These are phyloP conservation scores for Bryoerythrophyllum caledonicum DNA, from an alignment of 225 moss, liverwort and hornwort genomes.

Conservation along the genomic window DNA sequence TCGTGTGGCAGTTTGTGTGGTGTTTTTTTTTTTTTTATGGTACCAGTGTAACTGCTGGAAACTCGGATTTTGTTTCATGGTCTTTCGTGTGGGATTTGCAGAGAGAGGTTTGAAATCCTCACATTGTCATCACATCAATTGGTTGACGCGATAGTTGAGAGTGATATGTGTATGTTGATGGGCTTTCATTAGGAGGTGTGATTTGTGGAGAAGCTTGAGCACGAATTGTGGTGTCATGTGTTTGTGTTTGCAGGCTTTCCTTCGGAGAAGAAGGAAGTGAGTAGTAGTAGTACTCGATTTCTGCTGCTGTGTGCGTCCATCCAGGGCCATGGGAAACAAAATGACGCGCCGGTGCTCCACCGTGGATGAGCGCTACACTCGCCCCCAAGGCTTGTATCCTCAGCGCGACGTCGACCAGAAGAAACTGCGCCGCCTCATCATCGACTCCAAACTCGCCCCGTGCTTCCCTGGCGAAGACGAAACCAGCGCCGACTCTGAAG, in stretches of 20 bases:
- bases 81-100: background rate
- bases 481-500: slow-evolving; percentile 41
- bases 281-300: background rate
- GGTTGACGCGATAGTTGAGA: background rate
- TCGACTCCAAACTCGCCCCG: slow-evolving; percentile 59
- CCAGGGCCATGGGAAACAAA: slow-evolving; percentile 53
- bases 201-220: too few relatives aligned
- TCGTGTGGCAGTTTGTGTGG: background rate
- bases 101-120: background rate
- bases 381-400: slow-evolving; percentile 57
- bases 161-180: background rate
- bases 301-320: background rate
- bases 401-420: slow-evolving; percentile 55
- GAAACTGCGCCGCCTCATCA: slow-evolving; percentile 58
- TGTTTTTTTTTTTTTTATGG: background rate
- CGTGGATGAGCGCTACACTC: slow-evolving; percentile 60
- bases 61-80: slow-evolving; percentile 14
- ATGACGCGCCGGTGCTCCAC: slow-evolving; percentile 49
- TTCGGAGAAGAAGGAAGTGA: background rate
- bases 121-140: background rate
- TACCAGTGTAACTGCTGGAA: slow-evolving; percentile 17
- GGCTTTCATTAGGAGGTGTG: too few relatives aligned
- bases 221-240: too few relatives aligned
- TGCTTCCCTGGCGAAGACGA: slow-evolving; percentile 63
- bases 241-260: slow-evolving; percentile 5